phyloP scores from a whole-genome alignment of 75 land plant species.

The Picea glauca region DNA sequence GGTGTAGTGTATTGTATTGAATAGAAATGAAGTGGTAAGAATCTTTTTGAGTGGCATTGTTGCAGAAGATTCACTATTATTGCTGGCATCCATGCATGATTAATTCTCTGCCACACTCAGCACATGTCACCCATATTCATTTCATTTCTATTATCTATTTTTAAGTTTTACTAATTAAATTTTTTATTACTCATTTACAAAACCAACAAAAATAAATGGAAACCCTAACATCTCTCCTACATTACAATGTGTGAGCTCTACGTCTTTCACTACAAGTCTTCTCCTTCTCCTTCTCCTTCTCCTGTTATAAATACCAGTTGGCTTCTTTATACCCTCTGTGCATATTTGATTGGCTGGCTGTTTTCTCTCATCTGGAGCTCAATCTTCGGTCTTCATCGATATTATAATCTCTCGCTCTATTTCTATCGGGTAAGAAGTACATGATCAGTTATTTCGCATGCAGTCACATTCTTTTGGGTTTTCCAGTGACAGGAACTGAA shows the following conservation, averaged over 20 bases:
- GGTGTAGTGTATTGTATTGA: no score
- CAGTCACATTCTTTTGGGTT: no score
- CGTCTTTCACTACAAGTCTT: no score
- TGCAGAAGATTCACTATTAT: constrained; percentile 5
- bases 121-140: constrained; percentile 6
- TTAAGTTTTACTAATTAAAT: neutral
- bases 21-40: neutral
- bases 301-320: neutral
- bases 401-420: neutral
- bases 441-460: no score
- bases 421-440: neutral
- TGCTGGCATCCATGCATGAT: constrained; percentile 5
- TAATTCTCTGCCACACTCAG: constrained; percentile 1
- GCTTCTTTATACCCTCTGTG: neutral
- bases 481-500: no score
- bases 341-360: neutral
- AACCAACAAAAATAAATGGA: neutral
- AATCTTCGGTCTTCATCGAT: neutral
- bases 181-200: neutral
- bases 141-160: neutral
- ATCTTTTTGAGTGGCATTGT: constrained; percentile 8
- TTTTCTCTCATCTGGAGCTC: neutral
- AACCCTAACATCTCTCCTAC: neutral
- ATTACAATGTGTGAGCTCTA: no score
- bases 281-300: neutral